phyloP scores from a whole-genome alignment of 345 rosid species.

The Tarenaya hassleriana region DNA sequence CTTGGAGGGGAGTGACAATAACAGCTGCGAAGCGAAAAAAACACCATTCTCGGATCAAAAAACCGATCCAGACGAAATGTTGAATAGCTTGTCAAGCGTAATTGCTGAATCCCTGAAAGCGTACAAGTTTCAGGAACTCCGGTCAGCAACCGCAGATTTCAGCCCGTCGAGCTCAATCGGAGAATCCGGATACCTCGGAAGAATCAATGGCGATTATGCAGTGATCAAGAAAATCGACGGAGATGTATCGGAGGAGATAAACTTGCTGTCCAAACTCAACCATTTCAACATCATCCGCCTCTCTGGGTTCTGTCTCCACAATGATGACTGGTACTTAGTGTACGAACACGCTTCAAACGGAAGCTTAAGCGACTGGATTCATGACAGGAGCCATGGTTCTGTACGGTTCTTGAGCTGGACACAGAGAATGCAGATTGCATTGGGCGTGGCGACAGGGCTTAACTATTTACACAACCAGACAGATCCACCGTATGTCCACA shows the following conservation, averaged over 20 bases:
- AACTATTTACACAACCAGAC: constrained; percentile 57
- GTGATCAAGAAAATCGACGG: constrained; percentile 68
- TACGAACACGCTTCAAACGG: constrained; percentile 71
- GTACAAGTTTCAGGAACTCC: constrained; percentile 53
- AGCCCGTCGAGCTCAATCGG: constrained; percentile 38
- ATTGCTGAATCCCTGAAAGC: constrained; percentile 53
- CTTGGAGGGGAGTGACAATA: constrained; percentile 20
- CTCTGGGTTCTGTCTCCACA: constrained; percentile 60
- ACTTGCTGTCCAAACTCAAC: constrained; percentile 51
- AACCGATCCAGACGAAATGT: constrained; percentile 36
- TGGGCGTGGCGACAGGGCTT: constrained; percentile 74
- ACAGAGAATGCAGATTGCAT: constrained; percentile 52
- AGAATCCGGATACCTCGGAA: constrained; percentile 60
- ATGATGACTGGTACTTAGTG: constrained; percentile 65
- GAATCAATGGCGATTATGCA: constrained; percentile 56
- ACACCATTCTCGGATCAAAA: constrained; percentile 19
- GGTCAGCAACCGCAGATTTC: constrained; percentile 61
- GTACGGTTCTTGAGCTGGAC: constrained; percentile 42
- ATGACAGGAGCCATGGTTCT: constrained; percentile 14
- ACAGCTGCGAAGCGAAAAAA: constrained; percentile 33
- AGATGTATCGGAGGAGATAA: constrained; percentile 62
- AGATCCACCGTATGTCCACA: constrained; percentile 51
- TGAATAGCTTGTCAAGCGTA: constrained; percentile 37
- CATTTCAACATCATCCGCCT: constrained; percentile 67
- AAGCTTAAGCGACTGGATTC: constrained; percentile 64